Conservation (phyloP, 495 filamentous ascomycete genomes). For the Cryomyces minteri region DNA sequence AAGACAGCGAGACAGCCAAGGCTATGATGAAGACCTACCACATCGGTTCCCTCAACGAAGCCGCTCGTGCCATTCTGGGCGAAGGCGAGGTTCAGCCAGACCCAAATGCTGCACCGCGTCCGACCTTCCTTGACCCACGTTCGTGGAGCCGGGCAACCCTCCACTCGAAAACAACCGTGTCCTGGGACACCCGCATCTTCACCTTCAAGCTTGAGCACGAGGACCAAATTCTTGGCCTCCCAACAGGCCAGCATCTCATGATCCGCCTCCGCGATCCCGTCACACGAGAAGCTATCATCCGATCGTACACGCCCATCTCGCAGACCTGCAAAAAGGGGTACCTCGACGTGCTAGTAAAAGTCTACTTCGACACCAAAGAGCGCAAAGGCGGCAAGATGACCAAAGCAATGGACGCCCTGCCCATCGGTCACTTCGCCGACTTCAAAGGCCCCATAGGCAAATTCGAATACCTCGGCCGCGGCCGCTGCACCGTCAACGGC, state of each 20-base stretch:
- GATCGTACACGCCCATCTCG: slow-evolving; percentile 81
- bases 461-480: slow-evolving; percentile 61
- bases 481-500: slow-evolving; percentile 43
- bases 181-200: slow-evolving; percentile 71
- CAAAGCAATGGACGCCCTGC: slow-evolving; percentile 53
- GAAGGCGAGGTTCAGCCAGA: slow-evolving; percentile 15
- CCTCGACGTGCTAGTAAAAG: slow-evolving; percentile 64
- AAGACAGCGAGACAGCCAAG: slow-evolving; percentile 86
- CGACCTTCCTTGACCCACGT: slow-evolving; percentile 51
- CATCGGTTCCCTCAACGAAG: slow-evolving; percentile 55
- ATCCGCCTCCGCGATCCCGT: slow-evolving; percentile 58
- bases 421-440: slow-evolving; percentile 51
- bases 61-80: slow-evolving; percentile 32
- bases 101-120: slow-evolving; percentile 22
- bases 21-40: slow-evolving; percentile 82
- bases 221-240: slow-evolving; percentile 56
- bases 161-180: slow-evolving; percentile 42
- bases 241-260: slow-evolving; percentile 80
- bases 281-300: slow-evolving; percentile 54
- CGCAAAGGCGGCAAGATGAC: slow-evolving; percentile 69
- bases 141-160: slow-evolving; percentile 55
- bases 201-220: slow-evolving; percentile 61
- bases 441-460: slow-evolving; percentile 87
- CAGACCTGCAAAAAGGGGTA: slow-evolving; percentile 37
- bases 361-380: slow-evolving; percentile 51